Base-by-base conservation (phyloP, 164 flowering plant genomes). In the Tetrastigma voinierianum region DNA sequence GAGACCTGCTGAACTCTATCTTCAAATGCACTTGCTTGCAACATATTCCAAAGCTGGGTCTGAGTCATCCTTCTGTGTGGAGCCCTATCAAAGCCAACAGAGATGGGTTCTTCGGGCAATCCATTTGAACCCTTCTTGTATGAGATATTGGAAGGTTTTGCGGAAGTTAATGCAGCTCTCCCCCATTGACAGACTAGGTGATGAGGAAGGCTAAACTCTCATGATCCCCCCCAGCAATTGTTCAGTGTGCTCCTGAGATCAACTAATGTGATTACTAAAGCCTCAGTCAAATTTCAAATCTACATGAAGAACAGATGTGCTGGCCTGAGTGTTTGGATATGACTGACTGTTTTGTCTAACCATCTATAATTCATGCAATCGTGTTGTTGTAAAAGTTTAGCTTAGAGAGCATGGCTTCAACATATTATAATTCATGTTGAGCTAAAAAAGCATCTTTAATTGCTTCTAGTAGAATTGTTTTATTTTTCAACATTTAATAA, bases 1-100 rank as follows among this genome's bases (percentile, higher is more conserved):
- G 77, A 90, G 88, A 71, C 96, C 96, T 51, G 93, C 96, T 24
- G 98, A 95, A 54, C 70, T 89, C 19, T 86, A 74, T 62, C 85
- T 95, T 65, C 98, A 89, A 75, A 92, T 95, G 96, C 86, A 91
- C 79, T 76, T 95, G 81, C 87, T 90, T 53, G 83, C 87, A 67
- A 81, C 62, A 55, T 79, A 74, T 66, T 57, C 57, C 14, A 74
- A 80, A 71, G 72, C 53, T 32, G 74, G 67, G 15, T 20, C 78
- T 20, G 78, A 63, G 66, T 19, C 75, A 59, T 56, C 79, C 11
- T 75, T 71, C 11, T 70, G 49, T 16, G 60, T 76, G 11, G 88
- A 76, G 63, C 69, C 51, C n/a, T 66, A 52, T 62, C 84, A 82
- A 62, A 74, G 67, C 68, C 79, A 90, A 6, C 60, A 57, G 64